phyloP scores from a whole-genome alignment of 1,284 basidiomycete species.

The Macrocystidia cucumis region DNA sequence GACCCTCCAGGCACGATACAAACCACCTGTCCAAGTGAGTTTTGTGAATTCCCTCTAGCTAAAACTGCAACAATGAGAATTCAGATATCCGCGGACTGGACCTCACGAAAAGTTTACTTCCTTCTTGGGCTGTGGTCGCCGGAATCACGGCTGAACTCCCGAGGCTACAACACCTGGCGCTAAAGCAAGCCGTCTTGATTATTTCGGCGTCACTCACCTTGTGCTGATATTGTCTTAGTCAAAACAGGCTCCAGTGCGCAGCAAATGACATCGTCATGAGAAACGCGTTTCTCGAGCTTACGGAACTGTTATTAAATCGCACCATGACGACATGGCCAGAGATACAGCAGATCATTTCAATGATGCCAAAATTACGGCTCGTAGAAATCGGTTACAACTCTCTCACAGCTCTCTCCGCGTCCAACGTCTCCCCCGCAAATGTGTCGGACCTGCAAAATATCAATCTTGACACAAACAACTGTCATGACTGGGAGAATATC shows the following conservation, averaged over 20 bases:
- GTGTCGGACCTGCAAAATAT: constrained; percentile 40
- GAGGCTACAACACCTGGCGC: constrained; percentile 54
- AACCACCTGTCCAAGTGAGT: constrained; percentile 65
- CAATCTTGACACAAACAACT: constrained; percentile 72
- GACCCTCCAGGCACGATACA: constrained; percentile 48
- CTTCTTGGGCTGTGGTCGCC: constrained; percentile 66
- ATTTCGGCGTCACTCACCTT: constrained; percentile 13
- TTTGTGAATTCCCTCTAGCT: neutral
- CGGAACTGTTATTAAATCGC: constrained; percentile 71
- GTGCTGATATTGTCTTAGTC: constrained; percentile 31
- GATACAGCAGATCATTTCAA: constrained; percentile 41
- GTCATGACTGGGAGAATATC: constrained; percentile 53
- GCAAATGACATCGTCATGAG: constrained; percentile 18
- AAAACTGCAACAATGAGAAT: neutral
- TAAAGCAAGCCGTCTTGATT: constrained; percentile 57
- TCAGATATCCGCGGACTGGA: constrained; percentile 76
- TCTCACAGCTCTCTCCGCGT: constrained; percentile 31
- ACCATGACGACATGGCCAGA: constrained; percentile 69
- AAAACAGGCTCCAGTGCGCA: constrained; percentile 44
- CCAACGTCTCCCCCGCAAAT: constrained; percentile 9
- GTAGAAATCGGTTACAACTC: constrained; percentile 79
- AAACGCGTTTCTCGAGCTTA: constrained; percentile 46
- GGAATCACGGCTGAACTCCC: constrained; percentile 60
- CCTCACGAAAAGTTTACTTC: constrained; percentile 73
- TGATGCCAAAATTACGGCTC: constrained; percentile 53